phyloP scores from a whole-genome alignment of 2,329 filamentous ascomycete species.

The Dactylellina haptotyla region DNA sequence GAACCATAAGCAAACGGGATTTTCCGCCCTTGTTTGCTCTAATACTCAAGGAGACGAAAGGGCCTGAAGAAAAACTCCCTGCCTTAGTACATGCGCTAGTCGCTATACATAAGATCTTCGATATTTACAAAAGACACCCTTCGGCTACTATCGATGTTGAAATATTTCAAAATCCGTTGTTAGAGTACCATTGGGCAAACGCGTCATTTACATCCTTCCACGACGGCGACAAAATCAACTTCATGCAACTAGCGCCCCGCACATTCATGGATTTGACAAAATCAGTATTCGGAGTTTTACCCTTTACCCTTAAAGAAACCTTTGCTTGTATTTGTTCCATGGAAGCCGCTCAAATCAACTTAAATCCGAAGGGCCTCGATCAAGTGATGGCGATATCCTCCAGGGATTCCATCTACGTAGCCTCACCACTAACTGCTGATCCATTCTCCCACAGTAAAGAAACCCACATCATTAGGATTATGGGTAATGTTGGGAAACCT shows the following conservation, averaged over 20 bases:
- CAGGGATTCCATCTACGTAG: constrained; percentile 27
- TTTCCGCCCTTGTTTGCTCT: too few species aligned
- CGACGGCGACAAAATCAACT: too few species aligned
- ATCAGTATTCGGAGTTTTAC: background rate
- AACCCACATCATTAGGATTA: constrained; percentile 3
- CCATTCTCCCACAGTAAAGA: background rate
- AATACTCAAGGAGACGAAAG: too few species aligned
- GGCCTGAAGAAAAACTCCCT: too few species aligned
- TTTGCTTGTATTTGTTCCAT: constrained; percentile 9
- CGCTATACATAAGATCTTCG: background rate
- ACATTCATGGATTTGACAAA: too few species aligned
- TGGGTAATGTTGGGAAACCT: constrained; percentile 30
- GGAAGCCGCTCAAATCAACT: background rate
- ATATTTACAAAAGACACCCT: background rate
- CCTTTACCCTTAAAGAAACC: background rate
- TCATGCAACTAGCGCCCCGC: too few species aligned
- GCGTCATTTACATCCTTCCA: too few species aligned
- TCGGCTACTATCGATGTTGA: background rate
- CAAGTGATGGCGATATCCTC: constrained; percentile 36
- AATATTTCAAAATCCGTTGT: background rate
- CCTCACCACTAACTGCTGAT: constrained; percentile 12
- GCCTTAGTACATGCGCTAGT: background rate
- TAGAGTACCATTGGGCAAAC: too few species aligned
- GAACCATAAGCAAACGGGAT: too few species aligned
- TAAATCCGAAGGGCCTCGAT: background rate